A percentile compares a stretch with the other conserved stretches of the same genome.
These are phyloP conservation scores for Populus davidiana DNA, from an alignment of 345 rosid genomes.

Conservation along the genomic window DNA sequence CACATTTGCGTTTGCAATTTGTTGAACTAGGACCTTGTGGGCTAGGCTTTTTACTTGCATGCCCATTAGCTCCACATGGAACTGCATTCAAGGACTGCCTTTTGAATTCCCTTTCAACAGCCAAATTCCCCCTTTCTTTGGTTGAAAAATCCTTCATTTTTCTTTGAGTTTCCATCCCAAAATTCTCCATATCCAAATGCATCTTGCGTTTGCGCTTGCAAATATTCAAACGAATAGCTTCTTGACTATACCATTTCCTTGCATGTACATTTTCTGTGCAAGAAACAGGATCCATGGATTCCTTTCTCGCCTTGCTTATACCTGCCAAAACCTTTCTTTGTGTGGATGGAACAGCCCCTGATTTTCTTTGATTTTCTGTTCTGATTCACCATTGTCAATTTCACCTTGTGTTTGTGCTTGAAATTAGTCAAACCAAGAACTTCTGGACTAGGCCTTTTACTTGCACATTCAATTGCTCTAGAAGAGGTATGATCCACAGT, in stretches of 20 bases:
- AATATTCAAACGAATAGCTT: not conserved
- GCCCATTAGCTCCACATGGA: not conserved
- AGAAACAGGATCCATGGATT: not conserved
- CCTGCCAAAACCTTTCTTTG: not conserved
- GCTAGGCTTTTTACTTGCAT: not conserved
- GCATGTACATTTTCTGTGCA: not conserved
- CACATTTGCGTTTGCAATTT: constrained; percentile 1
- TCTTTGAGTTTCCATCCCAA: not conserved
- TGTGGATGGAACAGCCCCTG: not conserved
- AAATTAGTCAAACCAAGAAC: constrained; percentile 2
- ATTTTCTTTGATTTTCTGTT: not conserved
- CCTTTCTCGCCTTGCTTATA: not conserved
- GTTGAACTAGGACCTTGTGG: not conserved
- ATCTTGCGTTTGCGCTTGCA: constrained; percentile 2
- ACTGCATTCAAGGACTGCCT: not conserved
- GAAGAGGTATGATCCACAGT: not conserved
- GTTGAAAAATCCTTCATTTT: not conserved
- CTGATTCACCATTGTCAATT: not conserved
- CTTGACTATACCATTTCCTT: constrained; percentile 1
- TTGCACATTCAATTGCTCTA: not conserved
- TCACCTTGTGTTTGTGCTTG: constrained; percentile 7
- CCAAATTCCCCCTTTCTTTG: not conserved
- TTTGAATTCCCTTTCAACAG: not conserved
- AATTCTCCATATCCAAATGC: not conserved
- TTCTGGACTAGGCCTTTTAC: constrained; percentile 3